These are phyloP conservation scores for Debaryomycetaceae sp. DNA, from an alignment of 1,139 yeast species.

Conservation along the genomic window DNA sequence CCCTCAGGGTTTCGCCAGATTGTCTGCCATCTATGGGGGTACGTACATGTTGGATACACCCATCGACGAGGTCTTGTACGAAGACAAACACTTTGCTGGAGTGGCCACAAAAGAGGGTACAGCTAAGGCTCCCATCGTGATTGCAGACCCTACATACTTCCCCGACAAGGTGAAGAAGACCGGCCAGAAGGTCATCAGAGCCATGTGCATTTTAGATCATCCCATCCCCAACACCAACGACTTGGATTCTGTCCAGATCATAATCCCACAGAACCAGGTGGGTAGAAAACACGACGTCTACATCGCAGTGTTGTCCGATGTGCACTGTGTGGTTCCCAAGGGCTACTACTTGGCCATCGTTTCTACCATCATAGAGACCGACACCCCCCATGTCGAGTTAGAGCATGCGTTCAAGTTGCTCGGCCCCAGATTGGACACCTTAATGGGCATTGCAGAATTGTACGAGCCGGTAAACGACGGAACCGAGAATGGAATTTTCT, in stretches of 20 bases:
- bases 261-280: slow-evolving; percentile 95
- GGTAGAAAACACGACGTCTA: slow-evolving; percentile 92
- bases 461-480: slow-evolving; percentile 90
- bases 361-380: slow-evolving; percentile 93
- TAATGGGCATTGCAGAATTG: slow-evolving; percentile 92
- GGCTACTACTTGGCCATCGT: slow-evolving; percentile 92
- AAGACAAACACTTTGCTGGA: slow-evolving; percentile 67
- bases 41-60: slow-evolving; percentile 98
- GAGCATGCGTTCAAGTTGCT: slow-evolving; percentile 92
- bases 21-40: slow-evolving; percentile 97
- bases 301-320: slow-evolving; percentile 84
- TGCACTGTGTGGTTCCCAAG: slow-evolving; percentile 88
- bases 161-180: slow-evolving; percentile 84
- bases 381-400: slow-evolving; percentile 85
- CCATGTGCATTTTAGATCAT: slow-evolving; percentile 89
- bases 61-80: slow-evolving; percentile 80
- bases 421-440: slow-evolving; percentile 76
- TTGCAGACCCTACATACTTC: slow-evolving; percentile 98
- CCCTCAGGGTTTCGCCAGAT: slow-evolving; percentile 97
- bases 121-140: slow-evolving; percentile 89
- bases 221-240: slow-evolving; percentile 82
- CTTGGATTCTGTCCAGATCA: slow-evolving; percentile 87
- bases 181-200: slow-evolving; percentile 87
- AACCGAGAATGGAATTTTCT: slow-evolving; percentile 67
- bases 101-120: slow-evolving; percentile 88